These are phyloP conservation scores for Solanum sitiens DNA, from an alignment of 257 asterid genomes.

Conservation along the genomic window DNA sequence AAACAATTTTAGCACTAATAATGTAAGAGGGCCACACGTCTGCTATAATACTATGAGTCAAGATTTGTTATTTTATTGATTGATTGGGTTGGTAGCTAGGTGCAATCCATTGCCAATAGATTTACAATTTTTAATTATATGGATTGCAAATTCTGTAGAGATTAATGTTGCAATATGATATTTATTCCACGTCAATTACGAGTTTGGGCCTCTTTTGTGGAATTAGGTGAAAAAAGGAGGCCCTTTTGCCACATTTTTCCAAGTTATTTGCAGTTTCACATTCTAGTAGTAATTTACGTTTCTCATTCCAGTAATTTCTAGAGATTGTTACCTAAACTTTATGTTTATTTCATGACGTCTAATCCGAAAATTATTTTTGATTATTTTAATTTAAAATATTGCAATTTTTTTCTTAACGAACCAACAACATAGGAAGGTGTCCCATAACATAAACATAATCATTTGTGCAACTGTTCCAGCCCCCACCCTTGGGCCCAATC, in stretches of 20 bases:
- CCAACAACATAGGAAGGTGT: neutral
- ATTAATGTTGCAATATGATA: neutral
- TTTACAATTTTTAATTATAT: neutral
- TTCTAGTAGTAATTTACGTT: neutral
- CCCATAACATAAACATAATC: neutral
- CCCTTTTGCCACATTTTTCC: neutral
- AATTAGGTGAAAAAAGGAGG: neutral
- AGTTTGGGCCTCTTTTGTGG: neutral
- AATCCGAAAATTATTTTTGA: no score
- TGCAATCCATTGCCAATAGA: neutral
- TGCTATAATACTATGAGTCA: neutral
- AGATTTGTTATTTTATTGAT: neutral
- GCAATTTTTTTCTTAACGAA: no score
- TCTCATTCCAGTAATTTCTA: no score
- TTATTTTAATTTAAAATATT: no score
- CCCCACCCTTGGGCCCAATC: neutral
- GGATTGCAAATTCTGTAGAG: neutral
- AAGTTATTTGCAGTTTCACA: neutral
- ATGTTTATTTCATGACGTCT: no score
- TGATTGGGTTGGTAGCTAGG: neutral
- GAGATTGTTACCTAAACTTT: no score
- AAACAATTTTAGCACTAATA: neutral
- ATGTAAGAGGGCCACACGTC: neutral
- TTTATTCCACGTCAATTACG: neutral
- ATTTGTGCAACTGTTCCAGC: neutral